phyloP scores from a whole-genome alignment of 2,329 filamentous ascomycete genomes.

The Aspergillus persii region DNA sequence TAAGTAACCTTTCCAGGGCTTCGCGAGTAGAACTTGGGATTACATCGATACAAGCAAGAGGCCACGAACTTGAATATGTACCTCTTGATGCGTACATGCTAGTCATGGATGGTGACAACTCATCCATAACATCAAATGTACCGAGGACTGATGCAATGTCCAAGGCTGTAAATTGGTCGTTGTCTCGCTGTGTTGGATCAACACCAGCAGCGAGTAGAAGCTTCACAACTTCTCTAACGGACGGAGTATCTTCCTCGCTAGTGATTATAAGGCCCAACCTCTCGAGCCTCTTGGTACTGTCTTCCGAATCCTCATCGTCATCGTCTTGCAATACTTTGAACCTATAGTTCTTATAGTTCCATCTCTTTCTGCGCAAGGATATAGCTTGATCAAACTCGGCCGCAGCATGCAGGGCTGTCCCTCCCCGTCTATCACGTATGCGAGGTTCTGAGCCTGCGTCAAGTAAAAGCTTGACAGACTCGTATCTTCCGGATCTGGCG shows the following conservation, averaged over 20 bases:
- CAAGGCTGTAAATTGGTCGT: not conserved
- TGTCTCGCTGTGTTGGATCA: not conserved
- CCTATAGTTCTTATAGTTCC: no score
- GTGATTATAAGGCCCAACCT: not conserved
- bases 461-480: not conserved
- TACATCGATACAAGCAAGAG: not conserved
- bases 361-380: not conserved
- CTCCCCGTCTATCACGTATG: not conserved
- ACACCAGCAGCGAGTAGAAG: constrained; percentile 9
- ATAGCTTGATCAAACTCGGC: not conserved
- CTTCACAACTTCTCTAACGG: constrained; percentile 3
- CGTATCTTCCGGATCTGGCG: not conserved
- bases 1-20: not conserved
- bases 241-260: not conserved
- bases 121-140: not conserved
- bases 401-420: not conserved
- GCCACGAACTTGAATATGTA: no score
- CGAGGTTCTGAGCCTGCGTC: not conserved
- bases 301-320: no score
- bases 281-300: not conserved
- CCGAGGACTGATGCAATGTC: not conserved
- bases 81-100: not conserved
- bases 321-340: no score
- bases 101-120: not conserved
- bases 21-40: not conserved